Conservation (phyloP, 805 yeast species). For the Zygosaccharomyces gambellarensis region DNA sequence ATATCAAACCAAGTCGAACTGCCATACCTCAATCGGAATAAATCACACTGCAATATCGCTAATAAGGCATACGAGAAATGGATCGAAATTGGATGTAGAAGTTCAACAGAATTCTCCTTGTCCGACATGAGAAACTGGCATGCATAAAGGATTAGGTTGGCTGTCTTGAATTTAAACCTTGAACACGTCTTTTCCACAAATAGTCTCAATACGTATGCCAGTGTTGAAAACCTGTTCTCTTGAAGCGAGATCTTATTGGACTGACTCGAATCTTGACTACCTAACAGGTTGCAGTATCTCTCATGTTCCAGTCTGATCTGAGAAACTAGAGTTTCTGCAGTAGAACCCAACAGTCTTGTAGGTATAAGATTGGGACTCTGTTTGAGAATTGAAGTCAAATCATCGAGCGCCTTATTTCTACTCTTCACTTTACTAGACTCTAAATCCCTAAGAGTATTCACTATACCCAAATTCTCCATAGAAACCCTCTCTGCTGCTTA, state of each 20-base stretch:
- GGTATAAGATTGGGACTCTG: constrained; percentile 22
- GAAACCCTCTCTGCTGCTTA: neutral
- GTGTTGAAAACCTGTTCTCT: constrained; percentile 24
- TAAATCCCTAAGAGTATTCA: constrained; percentile 25
- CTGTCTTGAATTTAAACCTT: constrained; percentile 25
- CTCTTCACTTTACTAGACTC: constrained; percentile 51
- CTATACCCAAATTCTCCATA: constrained; percentile 16
- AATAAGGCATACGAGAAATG: constrained; percentile 26
- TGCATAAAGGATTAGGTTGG: constrained; percentile 19
- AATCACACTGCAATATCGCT: constrained; percentile 17
- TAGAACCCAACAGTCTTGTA: constrained; percentile 18
- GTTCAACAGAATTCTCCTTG: constrained; percentile 6
- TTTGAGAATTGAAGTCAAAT: constrained; percentile 33
- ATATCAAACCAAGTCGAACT: constrained; percentile 26
- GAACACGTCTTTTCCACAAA: constrained; percentile 29
- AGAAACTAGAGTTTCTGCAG: constrained; percentile 30
- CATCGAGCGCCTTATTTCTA: constrained; percentile 47
- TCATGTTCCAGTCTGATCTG: constrained; percentile 37
- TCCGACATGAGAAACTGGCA: constrained; percentile 24
- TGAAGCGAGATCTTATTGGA: constrained; percentile 30
- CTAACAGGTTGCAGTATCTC: constrained; percentile 15
- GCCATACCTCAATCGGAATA: constrained; percentile 24
- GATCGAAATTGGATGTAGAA: constrained; percentile 20
- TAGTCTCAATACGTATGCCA: constrained; percentile 28
- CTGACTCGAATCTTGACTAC: neutral